Conservation (phyloP, 768 basidiomycete genomes). For the Serendipita sp. region DNA sequence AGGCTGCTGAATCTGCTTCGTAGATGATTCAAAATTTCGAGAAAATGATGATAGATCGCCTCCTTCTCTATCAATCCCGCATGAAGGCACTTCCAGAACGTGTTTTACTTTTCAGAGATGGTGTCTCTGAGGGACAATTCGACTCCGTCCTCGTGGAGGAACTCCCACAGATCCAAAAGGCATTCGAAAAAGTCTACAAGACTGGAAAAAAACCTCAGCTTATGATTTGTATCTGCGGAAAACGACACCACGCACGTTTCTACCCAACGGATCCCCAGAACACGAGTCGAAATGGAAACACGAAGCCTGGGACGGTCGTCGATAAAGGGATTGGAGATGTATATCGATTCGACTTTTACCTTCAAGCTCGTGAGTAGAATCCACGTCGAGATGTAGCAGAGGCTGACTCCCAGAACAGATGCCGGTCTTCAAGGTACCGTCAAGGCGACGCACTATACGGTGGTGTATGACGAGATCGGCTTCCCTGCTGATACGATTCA, state of each 20-base stretch:
- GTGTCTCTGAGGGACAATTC: constrained; percentile 78
- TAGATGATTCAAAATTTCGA: constrained; percentile 50
- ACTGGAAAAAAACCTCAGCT: constrained; percentile 35
- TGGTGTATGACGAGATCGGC: constrained; percentile 62
- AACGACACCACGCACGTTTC: constrained; percentile 50
- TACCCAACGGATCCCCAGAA: constrained; percentile 35
- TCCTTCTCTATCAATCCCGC: constrained; percentile 41
- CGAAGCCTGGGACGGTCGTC: constrained; percentile 63
- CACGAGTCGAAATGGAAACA: constrained; percentile 58
- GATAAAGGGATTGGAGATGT: constrained; percentile 60
- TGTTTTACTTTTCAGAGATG: constrained; percentile 62
- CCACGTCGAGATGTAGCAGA: background rate
- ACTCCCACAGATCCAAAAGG: constrained; percentile 41
- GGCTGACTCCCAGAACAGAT: background rate
- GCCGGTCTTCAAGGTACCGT: constrained; percentile 23
- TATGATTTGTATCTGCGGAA: constrained; percentile 70
- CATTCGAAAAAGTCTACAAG: constrained; percentile 39
- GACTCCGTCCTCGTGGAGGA: constrained; percentile 43
- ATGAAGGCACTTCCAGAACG: constrained; percentile 41
- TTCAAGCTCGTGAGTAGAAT: constrained; percentile 25
- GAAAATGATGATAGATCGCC: constrained; percentile 56
- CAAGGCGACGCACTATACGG: constrained; percentile 58
- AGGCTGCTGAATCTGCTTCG: background rate
- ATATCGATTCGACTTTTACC: constrained; percentile 36
- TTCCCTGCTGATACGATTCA: constrained; percentile 61